These are phyloP conservation scores for Polygonum maritimum DNA, from an alignment of 148 eudicot species.

Conservation along the genomic window DNA sequence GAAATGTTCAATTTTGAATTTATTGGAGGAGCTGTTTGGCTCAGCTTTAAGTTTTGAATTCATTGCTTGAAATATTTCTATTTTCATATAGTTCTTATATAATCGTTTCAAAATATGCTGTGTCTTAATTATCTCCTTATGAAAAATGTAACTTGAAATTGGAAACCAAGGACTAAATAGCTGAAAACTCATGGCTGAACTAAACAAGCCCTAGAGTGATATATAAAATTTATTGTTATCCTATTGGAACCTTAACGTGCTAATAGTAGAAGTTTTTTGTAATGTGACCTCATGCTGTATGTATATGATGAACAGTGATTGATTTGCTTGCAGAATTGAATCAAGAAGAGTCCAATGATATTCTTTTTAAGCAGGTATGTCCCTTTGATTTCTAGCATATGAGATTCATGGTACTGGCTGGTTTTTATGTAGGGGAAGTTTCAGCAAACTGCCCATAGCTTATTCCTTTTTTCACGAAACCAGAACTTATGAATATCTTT, in stretches of 20 bases:
- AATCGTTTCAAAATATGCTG: background rate
- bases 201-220: background rate
- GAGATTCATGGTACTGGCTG: background rate
- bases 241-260: background rate
- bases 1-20: background rate
- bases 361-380: constrained; percentile 84
- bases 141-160: background rate
- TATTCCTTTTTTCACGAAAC: no score
- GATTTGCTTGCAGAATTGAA: constrained; percentile 58
- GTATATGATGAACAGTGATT: background rate
- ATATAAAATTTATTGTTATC: background rate
- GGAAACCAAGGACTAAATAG: background rate
- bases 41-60: background rate
- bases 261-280: background rate
- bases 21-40: background rate
- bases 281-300: background rate
- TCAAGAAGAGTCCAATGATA: constrained; percentile 83
- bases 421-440: no score
- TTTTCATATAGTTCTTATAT: background rate
- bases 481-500: no score
- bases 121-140: background rate
- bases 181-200: background rate
- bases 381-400: background rate
- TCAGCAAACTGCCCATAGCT: no score
- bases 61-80: background rate